These are phyloP conservation scores for Torrubiellomyces zombiae DNA, from an alignment of 2,329 filamentous ascomycete genomes.

Conservation along the genomic window DNA sequence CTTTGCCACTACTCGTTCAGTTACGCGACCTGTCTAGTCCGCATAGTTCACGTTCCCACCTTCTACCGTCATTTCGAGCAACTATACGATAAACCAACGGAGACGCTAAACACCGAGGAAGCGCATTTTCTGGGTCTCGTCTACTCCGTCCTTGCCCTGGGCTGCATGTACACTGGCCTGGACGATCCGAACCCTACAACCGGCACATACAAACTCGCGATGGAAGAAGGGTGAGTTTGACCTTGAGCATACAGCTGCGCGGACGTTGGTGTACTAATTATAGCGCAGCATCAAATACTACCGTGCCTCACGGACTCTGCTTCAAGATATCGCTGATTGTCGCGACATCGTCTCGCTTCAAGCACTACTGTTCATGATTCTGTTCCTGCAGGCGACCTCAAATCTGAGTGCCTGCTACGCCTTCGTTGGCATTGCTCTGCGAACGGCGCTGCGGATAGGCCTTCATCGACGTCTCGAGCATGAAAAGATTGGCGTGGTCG, in stretches of 20 bases:
- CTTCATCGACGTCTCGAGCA: conserved; percentile 58
- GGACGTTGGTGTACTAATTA: too few relatives aligned
- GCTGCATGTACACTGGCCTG: conserved; percentile 51
- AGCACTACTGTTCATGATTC: conserved; percentile 60
- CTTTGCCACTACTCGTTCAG: conserved; percentile 39
- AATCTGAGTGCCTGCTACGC: conserved; percentile 68
- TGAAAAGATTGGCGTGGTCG: conserved; percentile 43
- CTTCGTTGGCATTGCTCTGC: conserved; percentile 61
- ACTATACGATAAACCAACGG: conserved; percentile 54
- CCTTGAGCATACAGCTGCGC: too few relatives aligned
- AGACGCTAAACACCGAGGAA: conserved; percentile 47
- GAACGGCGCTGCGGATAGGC: conserved; percentile 61
- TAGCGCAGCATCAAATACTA: conserved; percentile 54
- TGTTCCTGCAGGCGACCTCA: conserved; percentile 66
- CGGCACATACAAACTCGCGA: conserved; percentile 30
- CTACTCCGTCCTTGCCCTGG: conserved; percentile 54
- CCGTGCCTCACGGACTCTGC: conserved; percentile 45
- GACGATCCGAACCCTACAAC: conserved; percentile 33
- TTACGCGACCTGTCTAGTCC: conserved; percentile 40
- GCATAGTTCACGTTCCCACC: conserved; percentile 64
- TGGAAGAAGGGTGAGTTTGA: conserved; percentile 36
- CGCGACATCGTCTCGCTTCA: conserved; percentile 61
- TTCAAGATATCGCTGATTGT: conserved; percentile 51
- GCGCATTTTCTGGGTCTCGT: conserved; percentile 53
- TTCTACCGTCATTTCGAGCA: conserved; percentile 66